These are phyloP conservation scores for Alternaria postmessia DNA, from an alignment of 2,329 filamentous ascomycete genomes.

Conservation along the genomic window DNA sequence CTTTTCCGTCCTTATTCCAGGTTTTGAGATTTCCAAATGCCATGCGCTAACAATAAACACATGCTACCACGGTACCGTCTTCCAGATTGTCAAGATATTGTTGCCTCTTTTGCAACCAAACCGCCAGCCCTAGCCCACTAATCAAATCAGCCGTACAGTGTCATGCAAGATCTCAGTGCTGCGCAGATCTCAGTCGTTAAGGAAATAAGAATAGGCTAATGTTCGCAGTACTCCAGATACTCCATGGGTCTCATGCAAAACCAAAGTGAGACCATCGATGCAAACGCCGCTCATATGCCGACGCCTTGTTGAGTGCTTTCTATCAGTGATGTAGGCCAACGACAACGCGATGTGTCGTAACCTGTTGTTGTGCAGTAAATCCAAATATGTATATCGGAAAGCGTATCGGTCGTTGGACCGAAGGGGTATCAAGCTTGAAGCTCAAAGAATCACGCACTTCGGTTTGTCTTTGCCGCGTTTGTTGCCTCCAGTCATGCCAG, in stretches of 20 bases:
- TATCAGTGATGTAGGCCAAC: slow-evolving; percentile 38
- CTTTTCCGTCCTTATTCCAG: slow-evolving; percentile 25
- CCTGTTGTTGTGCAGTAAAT: slow-evolving; percentile 38
- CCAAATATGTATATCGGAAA: slow-evolving; percentile 33
- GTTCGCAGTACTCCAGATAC: slow-evolving; percentile 39
- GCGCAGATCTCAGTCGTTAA: slow-evolving; percentile 23
- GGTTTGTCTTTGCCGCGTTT: slow-evolving; percentile 39
- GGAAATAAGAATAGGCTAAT: slow-evolving; percentile 25
- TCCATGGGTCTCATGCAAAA: slow-evolving; percentile 43
- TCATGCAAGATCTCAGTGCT: slow-evolving; percentile 30
- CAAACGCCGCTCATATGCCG: slow-evolving; percentile 51
- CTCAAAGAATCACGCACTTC: slow-evolving; percentile 48
- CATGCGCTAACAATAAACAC: slow-evolving; percentile 19
- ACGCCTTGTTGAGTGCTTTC: slow-evolving; percentile 42
- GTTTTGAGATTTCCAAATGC: slow-evolving; percentile 14
- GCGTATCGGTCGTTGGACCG: slow-evolving; percentile 14
- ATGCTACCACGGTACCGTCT: slow-evolving; percentile 14
- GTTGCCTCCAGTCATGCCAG: slow-evolving; percentile 20
- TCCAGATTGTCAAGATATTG: slow-evolving; percentile 7
- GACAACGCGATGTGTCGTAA: slow-evolving; percentile 35
- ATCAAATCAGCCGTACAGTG: slow-evolving; percentile 32
- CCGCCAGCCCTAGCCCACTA: slow-evolving; percentile 14
- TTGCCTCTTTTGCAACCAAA: slow-evolving; percentile 6
- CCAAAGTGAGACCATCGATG: slow-evolving; percentile 40
- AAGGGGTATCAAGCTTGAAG: slow-evolving; percentile 1